Base-by-base conservation (phyloP, 441 rosid species). In the Bocquillonia castaneifolia region DNA sequence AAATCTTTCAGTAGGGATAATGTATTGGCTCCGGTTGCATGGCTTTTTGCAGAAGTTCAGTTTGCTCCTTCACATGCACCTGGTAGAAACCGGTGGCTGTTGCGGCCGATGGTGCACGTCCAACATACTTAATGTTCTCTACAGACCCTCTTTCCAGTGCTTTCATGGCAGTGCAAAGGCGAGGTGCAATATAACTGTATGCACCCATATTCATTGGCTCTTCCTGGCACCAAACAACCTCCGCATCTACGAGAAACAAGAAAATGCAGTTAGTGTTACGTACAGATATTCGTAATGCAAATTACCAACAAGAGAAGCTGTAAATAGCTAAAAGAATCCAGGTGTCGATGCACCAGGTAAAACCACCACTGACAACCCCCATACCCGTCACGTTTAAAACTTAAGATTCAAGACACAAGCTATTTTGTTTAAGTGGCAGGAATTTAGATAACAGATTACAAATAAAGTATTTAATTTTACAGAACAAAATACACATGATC, bases 171-270 rank as follows among this genome's bases (percentile, higher is more conserved):
- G 94, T 89, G 76, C 67, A 72, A 25, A 94, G 94, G 51, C 98
- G 90, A 0, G 89, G 95, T n/a, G 83, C 80, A n/a, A 88, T 68
- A 62, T 93, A 91, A 74, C n/a, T 81, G 71, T 80, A 93, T 45
- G 84, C 97, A 45, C 98, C 98, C 98, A 93, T 91, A 85, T 93
- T 93, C 98, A 89, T 86, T 2, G 96, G 89, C 81, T 93, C 99
- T 79, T 94, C 99, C 81, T 94, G 99, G 85, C 96, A 88, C 99
- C 99, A 94, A 32, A 92, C 96, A 3, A 92, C 78, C 86, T 91
- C 97, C 0, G 99, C 96, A 77, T 90, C 97, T 93, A 72, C 55
- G 71, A 68, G 20, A 63, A 56, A 36, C 59, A 52, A 47, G 54
- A 45, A 47, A 31, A 51, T 39, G 63, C 31, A n/a, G n/a, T n/a